Evolutionary conservation across 306 rosid genomes (phyloP).

Genomic region (Acacia crassicarpa): DNA sequence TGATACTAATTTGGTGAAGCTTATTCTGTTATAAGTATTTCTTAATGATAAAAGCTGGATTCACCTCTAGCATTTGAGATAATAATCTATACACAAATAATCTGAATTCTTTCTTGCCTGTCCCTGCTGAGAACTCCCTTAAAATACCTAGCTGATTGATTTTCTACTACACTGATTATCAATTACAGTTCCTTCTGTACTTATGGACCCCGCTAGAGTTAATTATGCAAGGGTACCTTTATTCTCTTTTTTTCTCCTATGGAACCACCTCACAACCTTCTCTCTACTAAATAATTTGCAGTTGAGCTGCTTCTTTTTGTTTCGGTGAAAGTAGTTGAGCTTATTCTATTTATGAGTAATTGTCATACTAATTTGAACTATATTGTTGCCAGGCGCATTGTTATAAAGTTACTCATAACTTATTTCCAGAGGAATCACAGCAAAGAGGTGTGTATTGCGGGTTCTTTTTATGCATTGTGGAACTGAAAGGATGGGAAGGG

Average conservation of each 20-base stretch:
- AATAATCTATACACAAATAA: background rate
- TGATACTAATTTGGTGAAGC: background rate
- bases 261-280: background rate
- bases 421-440: constrained; percentile 94
- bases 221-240: background rate
- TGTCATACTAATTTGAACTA: constrained; percentile 27
- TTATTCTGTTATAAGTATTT: background rate
- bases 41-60: background rate
- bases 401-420: constrained; percentile 83
- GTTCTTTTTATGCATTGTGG: constrained; percentile 23
- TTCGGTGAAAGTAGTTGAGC: background rate
- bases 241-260: background rate
- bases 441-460: constrained; percentile 70
- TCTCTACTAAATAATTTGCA: background rate
- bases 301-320: constrained; percentile 13
- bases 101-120: background rate
- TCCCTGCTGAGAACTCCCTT: background rate
- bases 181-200: background rate
- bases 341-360: constrained; percentile 20
- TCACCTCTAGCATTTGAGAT: background rate
- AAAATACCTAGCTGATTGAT: background rate
- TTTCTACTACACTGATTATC: background rate
- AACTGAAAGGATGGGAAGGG: background rate
- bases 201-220: background rate
- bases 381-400: constrained; percentile 82